Evolutionary conservation across 2,329 filamentous ascomycete genomes (phyloP), one percentile per base, ranked within the genome.

Genomic region (Talaromyces sp.): DNA sequence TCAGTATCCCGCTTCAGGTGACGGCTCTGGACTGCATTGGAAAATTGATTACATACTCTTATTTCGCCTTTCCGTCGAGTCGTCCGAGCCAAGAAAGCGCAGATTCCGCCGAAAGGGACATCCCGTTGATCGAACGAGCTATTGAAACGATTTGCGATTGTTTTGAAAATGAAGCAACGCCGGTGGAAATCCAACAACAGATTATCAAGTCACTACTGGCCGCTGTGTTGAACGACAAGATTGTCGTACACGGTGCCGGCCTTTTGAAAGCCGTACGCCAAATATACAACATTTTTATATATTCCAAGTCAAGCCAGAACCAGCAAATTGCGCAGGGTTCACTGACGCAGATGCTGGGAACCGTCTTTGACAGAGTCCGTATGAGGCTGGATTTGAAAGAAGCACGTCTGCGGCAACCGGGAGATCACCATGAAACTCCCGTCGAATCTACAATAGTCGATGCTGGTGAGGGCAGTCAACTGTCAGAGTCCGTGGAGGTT

Each of bases 71-170:
- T 52, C 83, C 87, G 36, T 79, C 78, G 53, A 75, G 75, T 21
- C 69, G 69, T 46, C 61, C 57, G 39, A 46, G 40, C 21, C 59
- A 70, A 35, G 67, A 66, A 36, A 62, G 62, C 19, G 65, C 69
- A n/a, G 35, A 65, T 40, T 60, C 59, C 11, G 60, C 67, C 41
- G 69, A 70, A 58, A 78, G 78, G 43, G 78, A 79, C 40, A 80
- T 88, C 3, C 92, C 93, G 15, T 80, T 99, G 64, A 99, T 99
- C 70, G 95, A 99, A 76, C 85, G 93, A 63, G 94, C 95, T 60
- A 99, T 99, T 69, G 95, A 99, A 75, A 96, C 94, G 36, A 99
- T 99, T 79, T 99, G 94, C 80, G 93, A 97, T 71, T 99, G 94
- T 73, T 99, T 99, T 71, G 92, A 97, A 71, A 93, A 94, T 70